phyloP scores from a whole-genome alignment of 345 rosid species.

The Reutealis trisperma region DNA sequence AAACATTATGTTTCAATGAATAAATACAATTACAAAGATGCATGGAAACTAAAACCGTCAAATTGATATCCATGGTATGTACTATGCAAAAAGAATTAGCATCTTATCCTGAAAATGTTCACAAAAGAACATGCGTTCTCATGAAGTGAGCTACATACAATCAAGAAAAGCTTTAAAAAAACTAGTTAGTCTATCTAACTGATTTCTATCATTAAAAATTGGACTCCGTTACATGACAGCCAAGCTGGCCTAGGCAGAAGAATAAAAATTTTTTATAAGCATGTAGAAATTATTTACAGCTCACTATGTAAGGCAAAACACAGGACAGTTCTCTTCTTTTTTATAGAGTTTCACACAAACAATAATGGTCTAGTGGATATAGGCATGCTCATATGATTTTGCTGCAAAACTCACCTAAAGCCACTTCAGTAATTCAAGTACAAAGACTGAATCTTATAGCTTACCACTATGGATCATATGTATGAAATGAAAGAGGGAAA shows the following conservation, averaged over 20 bases:
- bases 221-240: neutral
- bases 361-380: neutral
- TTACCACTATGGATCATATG: neutral
- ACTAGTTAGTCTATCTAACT: neutral
- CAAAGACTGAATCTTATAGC: neutral
- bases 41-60: neutral
- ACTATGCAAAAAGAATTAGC: neutral
- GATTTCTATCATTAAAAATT: too few relatives aligned
- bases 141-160: neutral
- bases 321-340: neutral
- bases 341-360: neutral
- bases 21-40: constrained; percentile 5
- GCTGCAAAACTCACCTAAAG: neutral
- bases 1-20: constrained; percentile 9
- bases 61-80: constrained; percentile 4
- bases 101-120: neutral
- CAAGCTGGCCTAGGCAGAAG: neutral
- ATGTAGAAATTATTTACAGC: neutral
- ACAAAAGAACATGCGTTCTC: neutral
- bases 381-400: neutral
- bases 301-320: neutral
- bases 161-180: neutral
- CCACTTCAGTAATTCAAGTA: neutral
- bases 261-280: neutral
- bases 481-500: constrained; percentile 5